Percentiles rank a stretch among this genome's conserved stretches.
Evolutionary conservation across 306 rosid species (phyloP).

Genomic region (Fragaria iinumae): DNA sequence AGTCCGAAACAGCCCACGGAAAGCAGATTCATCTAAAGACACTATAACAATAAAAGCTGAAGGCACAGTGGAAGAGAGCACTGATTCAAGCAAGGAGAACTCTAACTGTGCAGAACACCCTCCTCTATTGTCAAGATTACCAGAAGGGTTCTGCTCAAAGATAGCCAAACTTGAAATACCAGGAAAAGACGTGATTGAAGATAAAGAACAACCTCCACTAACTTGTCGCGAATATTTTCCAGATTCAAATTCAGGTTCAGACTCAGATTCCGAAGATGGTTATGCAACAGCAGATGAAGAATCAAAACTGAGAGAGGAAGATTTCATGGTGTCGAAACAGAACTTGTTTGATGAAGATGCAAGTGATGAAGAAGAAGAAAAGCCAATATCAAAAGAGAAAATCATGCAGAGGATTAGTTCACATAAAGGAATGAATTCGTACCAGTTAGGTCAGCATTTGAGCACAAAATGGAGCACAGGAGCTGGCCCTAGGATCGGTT

Average conservation of each 20-base stretch:
- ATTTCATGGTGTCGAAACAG: conserved; percentile 63
- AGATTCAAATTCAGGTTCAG: conserved; percentile 15
- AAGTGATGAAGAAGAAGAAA: conserved; percentile 35
- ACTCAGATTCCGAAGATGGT: conserved; percentile 31
- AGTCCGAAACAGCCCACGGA: conserved; percentile 23
- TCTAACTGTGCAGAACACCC: conserved; percentile 28
- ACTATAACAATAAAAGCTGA: conserved; percentile 12
- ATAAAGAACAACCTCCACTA: conserved; percentile 23
- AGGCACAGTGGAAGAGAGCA: conserved; percentile 26
- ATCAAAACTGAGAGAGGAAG: conserved; percentile 60
- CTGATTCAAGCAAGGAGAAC: conserved; percentile 27
- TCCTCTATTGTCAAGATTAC: conserved; percentile 46
- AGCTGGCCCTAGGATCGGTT: conserved; percentile 80
- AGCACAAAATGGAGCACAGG: conserved; percentile 76
- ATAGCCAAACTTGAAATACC: conserved; percentile 64
- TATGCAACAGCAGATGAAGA: conserved; percentile 79
- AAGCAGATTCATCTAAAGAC: conserved; percentile 23
- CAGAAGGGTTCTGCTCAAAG: conserved; percentile 41
- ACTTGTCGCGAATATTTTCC: conserved; percentile 24
- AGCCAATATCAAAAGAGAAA: conserved; percentile 57
- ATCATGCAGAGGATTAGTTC: conserved; percentile 61
- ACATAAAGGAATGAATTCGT: conserved; percentile 70
- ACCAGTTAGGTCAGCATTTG: conserved; percentile 65
- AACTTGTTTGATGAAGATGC: conserved; percentile 60
- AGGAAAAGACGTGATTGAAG: conserved; percentile 28